phyloP scores from a whole-genome alignment of 169 alveolate genomes.

The Toxoplasma gondii region DNA sequence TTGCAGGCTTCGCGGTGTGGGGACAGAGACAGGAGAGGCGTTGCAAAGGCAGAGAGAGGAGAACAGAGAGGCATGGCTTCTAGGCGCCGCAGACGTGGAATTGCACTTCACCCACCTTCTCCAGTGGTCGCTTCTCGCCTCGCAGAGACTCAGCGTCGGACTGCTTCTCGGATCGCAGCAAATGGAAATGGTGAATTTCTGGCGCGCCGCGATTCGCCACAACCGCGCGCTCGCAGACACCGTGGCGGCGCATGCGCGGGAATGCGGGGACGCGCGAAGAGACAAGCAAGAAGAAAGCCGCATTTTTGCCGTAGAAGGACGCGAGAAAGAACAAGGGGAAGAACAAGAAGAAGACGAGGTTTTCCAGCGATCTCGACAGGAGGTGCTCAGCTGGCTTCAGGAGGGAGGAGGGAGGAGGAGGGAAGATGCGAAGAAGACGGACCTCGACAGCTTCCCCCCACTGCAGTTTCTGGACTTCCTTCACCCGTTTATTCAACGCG shows the following conservation, averaged over 20 bases:
- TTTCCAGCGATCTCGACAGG: neutral
- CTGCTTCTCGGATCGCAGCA: neutral
- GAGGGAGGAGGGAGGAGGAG: neutral
- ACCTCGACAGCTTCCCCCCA: neutral
- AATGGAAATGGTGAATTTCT: neutral
- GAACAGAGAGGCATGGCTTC: neutral
- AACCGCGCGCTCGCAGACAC: neutral
- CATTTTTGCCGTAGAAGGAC: too few species aligned
- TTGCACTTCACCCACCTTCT: neutral
- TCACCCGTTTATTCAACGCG: neutral
- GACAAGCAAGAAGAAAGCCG: neutral
- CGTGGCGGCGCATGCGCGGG: neutral
- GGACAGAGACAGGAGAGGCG: too few species aligned
- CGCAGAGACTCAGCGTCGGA: neutral
- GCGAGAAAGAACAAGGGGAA: neutral
- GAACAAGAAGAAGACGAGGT: neutral
- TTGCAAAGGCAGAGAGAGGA: too few species aligned
- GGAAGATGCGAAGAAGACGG: neutral
- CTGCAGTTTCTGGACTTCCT: neutral
- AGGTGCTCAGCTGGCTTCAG: neutral
- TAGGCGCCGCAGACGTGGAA: neutral
- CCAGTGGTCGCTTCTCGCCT: neutral
- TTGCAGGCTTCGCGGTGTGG: too few species aligned
- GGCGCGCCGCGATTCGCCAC: conserved; percentile 5
- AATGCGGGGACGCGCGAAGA: neutral